Base-by-base conservation (phyloP, 1,139 yeast species). In the Pichia sp. region DNA sequence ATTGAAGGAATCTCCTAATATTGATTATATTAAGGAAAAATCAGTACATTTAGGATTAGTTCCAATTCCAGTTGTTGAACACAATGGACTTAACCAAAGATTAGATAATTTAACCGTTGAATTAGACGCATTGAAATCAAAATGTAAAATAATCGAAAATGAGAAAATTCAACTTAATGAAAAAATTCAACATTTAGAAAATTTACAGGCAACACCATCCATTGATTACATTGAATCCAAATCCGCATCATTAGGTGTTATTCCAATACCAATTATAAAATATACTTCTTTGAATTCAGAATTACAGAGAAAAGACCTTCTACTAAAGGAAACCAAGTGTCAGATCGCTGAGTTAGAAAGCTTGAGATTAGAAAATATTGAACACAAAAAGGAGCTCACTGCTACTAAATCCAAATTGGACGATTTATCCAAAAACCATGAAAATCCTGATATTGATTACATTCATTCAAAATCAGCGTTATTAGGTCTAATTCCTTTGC, bases 201-300 rank as follows among this genome's bases (percentile, higher is more conserved):
- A 26, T 7, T 9, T 23, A 3, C 44, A 42, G 9, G 27, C 44
- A 10, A 35, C 41, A 24, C 70, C 74, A 33, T 46, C 59, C 6
- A 30, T 56, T 10, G 68, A 65, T 2, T 61, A 56, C 39, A 47
- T 71, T 27, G 48, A 30, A 3, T 56, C 55, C 2, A 64, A 66
- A 43, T 64, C 68, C 2, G 41, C 46, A 7, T 29, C 49, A 1
- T 48, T 48, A 16, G 58, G 56, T 6, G 40, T 55, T 25, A 48
- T 55, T 6, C 49, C 60, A 4, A 8, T 71, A 20, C 52, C 58
- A 28, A 49, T 60, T 40, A 42, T 63, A 11, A 64, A 62, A n/a
- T 61, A 64, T 24, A 39, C 42, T 7, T 56, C 59, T 11, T 55
- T 67, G 9, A 38, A 33, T 35, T 35, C 43, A 16, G 50, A 41